Percentiles rank a stretch among this genome's conserved stretches.
Evolutionary conservation across 2,329 filamentous ascomycete species (phyloP).

Genomic region (Cladosporium sp.): DNA sequence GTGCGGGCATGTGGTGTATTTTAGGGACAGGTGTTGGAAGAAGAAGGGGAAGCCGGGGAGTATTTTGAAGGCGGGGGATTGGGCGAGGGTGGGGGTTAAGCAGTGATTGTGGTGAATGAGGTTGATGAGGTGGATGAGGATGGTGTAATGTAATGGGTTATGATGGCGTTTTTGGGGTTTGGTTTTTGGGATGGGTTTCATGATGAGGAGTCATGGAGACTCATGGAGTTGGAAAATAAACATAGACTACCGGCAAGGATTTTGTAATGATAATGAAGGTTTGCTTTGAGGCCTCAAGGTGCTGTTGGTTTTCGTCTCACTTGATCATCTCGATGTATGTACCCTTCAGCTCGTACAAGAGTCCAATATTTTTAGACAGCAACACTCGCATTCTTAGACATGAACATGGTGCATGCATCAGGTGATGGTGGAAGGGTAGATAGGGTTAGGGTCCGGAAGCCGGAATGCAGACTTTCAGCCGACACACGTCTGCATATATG

Average conservation of each 20-base stretch:
- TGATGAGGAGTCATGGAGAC: not conserved
- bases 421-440: too few species aligned
- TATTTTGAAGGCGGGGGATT: not conserved
- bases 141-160: not conserved
- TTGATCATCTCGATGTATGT: not conserved
- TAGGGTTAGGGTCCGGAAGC: not conserved
- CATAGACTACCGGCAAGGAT: not conserved
- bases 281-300: not conserved
- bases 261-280: not conserved
- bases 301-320: too few species aligned
- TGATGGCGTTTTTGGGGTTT: not conserved
- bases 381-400: not conserved
- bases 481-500: not conserved
- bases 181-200: not conserved
- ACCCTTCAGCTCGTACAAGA: not conserved
- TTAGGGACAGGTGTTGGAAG: conserved; percentile 15
- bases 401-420: too few species aligned
- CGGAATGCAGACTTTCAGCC: not conserved
- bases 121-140: too few species aligned
- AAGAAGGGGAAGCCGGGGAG: conserved; percentile 10
- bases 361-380: not conserved
- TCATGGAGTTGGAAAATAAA: not conserved
- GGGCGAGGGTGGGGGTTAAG: conserved; percentile 8
- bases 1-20: conserved; percentile 14
- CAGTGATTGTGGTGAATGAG: not conserved